phyloP scores from a whole-genome alignment of 129 eudicot species.

The Chrysanthemum lavandulifolium region DNA sequence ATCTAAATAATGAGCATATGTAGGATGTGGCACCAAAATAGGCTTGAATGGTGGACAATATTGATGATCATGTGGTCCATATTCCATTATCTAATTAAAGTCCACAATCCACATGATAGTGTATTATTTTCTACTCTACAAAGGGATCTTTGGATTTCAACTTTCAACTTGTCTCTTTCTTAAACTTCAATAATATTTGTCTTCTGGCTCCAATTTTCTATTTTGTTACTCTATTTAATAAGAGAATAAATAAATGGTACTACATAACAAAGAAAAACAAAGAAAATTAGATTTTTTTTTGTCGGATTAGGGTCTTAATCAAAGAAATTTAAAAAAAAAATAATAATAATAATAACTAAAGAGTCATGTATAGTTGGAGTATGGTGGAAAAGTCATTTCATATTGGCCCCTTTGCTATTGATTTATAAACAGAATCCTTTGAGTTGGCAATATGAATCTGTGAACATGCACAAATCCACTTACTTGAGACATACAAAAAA shows the following conservation, averaged over 20 bases:
- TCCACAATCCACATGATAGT: constrained; percentile 27
- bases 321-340: too few species aligned
- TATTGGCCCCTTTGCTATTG: constrained; percentile 1
- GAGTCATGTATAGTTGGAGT: neutral
- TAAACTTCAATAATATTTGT: neutral
- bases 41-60: constrained; percentile 20
- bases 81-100: constrained; percentile 12
- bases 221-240: neutral
- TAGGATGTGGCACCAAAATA: constrained; percentile 8
- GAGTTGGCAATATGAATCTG: constrained; percentile 26
- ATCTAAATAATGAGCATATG: neutral
- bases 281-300: too few species aligned
- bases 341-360: neutral
- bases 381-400: too few species aligned
- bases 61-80: constrained; percentile 18
- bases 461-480: constrained; percentile 25
- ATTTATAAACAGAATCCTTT: constrained; percentile 10
- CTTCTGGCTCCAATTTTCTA: neutral
- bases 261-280: too few species aligned
- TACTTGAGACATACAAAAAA: neutral
- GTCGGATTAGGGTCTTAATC: too few species aligned
- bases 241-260: too few species aligned
- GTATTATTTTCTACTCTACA: constrained; percentile 1
- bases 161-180: neutral
- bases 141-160: neutral